A percentile compares a stretch with the other conserved stretches of the same genome.
phyloP scores from a whole-genome alignment of 352 stramenopile species.

The Pythium pyrilobum region DNA sequence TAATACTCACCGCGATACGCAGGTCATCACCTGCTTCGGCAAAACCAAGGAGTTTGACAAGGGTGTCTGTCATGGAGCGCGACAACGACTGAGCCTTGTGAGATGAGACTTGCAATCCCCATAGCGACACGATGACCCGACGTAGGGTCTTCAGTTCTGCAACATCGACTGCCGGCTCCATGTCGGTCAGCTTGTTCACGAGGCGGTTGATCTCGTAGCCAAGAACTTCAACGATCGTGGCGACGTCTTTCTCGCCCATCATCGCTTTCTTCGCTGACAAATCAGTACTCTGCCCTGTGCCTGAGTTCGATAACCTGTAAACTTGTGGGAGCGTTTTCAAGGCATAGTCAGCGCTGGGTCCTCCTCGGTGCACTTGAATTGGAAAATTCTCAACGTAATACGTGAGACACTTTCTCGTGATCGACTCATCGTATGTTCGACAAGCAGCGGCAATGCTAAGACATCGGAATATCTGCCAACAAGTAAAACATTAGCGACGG shows the following conservation, averaged over 20 bases:
- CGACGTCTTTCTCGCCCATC: slow-evolving; percentile 1
- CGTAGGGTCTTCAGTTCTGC: background rate
- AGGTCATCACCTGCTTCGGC: slow-evolving; percentile 12
- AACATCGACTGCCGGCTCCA: no score
- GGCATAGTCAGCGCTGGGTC: slow-evolving; percentile 7
- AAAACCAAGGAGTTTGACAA: slow-evolving; percentile 10
- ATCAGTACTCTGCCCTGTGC: no score
- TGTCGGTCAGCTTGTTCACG: no score
- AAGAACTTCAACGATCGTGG: slow-evolving; percentile 5
- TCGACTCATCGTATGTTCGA: background rate
- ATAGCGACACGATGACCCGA: slow-evolving; percentile 5
- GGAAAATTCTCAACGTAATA: slow-evolving; percentile 9
- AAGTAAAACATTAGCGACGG: no score
- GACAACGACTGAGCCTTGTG: slow-evolving; percentile 8
- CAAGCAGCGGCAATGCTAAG: background rate
- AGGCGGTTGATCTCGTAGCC: background rate
- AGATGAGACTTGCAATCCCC: slow-evolving; percentile 8
- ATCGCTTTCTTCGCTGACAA: background rate
- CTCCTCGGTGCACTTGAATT: background rate
- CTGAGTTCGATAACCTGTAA: no score
- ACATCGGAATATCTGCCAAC: slow-evolving; percentile 8
- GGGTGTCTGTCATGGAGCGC: background rate
- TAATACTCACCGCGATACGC: slow-evolving; percentile 13
- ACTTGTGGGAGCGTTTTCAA: slow-evolving; percentile 14
- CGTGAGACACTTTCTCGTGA: background rate